phyloP scores from a whole-genome alignment of 805 yeast genomes.

The Ogataea wickerhamii region DNA sequence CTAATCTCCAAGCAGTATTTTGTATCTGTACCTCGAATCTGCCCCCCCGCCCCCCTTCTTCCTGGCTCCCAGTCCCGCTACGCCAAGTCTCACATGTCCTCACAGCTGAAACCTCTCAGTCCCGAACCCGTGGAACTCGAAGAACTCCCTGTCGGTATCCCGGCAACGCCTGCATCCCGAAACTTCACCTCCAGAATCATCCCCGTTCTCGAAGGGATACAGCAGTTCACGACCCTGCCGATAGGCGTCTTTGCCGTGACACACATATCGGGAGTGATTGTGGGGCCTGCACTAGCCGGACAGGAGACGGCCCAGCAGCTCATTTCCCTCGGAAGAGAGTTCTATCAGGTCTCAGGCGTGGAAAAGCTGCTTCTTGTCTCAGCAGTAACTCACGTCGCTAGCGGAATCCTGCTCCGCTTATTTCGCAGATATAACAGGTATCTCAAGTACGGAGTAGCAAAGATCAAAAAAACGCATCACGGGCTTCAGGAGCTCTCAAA shows the following conservation, averaged over 20 bases:
- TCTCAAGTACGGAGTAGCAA: slow-evolving; percentile 23
- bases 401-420: slow-evolving; percentile 49
- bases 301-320: slow-evolving; percentile 46
- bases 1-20: no score
- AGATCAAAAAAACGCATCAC: neutral
- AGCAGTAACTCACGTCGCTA: slow-evolving; percentile 43
- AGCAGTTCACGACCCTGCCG: slow-evolving; percentile 59
- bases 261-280: slow-evolving; percentile 52
- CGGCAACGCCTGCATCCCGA: slow-evolving; percentile 13
- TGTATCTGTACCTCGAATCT: no score
- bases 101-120: slow-evolving; percentile 9
- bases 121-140: slow-evolving; percentile 22
- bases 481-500: neutral
- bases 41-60: no score
- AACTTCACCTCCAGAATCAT: slow-evolving; percentile 7
- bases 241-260: slow-evolving; percentile 54
- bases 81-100: no score
- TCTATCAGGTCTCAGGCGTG: slow-evolving; percentile 53
- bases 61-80: no score
- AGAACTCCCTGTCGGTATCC: slow-evolving; percentile 15
- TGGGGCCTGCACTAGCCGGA: slow-evolving; percentile 49
- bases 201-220: slow-evolving; percentile 32
- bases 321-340: slow-evolving; percentile 55
- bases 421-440: slow-evolving; percentile 32
- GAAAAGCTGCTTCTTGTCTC: slow-evolving; percentile 51